Evolutionary conservation across 257 asterid genomes (phyloP), one percentile per base, ranked within the genome.

Genomic region (Jacaranda copaia): DNA sequence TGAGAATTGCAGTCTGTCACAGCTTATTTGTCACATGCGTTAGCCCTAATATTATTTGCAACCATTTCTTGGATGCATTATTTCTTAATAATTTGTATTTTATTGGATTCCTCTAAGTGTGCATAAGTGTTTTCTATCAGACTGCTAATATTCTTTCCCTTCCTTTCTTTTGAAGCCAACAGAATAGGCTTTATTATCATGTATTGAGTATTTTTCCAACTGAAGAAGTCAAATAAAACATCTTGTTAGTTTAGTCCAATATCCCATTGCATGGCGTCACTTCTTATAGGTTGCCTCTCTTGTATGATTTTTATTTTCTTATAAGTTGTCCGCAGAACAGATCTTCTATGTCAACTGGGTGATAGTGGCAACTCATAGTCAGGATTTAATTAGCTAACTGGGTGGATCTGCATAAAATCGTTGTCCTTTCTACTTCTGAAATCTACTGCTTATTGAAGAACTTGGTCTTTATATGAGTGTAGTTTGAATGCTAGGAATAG

Each of bases 261-360:
- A 11, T 19, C 19, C 60, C 38, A 20, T 51, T 14, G 12, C 36
- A 15, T 70, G 39, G 19, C 8, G 3, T 64, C 16, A n/a, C 61
- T 32, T 58, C 46, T 20, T 25, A 57, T 59, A 13, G 32, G 68
- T 15, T 73, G 42, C 71, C 77, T 43, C 46, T 20, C 56, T 63
- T 36, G 39, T 75, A 65, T 16, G 11, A 7, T 38, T 46, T 32
- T 35, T 49, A 25, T 15, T 70, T 35, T 67, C 51, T 8, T 57
- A 68, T 43, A 68, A 70, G 75, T 57, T 58, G 76, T 60, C 20
- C 6, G 48, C 53, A 68, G 64, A 48, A 15, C 45, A 58, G 45
- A 46, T 68, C 51, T 6, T 68, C 61, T 58, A 15, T 45, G 63
- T 61, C 39, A 25, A 45, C 66, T 8, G 62, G 62, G n/a, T 35